Conservation (phyloP, 2,329 filamentous ascomycete species). For the Alternaria sp. region DNA sequence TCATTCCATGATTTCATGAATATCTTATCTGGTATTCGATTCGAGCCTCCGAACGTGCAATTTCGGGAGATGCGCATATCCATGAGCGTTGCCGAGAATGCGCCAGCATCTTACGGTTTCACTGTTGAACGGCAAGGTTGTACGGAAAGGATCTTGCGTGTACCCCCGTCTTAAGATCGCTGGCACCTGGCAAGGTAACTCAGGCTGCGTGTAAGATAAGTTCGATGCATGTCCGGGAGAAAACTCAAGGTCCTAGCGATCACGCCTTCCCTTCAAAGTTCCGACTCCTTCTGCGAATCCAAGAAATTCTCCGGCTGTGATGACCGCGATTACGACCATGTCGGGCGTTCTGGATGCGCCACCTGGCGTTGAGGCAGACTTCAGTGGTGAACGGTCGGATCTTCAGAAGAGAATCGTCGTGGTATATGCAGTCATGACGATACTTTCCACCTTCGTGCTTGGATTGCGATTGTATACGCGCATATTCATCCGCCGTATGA, state of each 20-base stretch:
- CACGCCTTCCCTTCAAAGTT: background rate
- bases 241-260: background rate
- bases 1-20: background rate
- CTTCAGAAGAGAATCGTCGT: constrained; percentile 18
- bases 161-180: constrained; percentile 1
- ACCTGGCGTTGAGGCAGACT: constrained; percentile 6
- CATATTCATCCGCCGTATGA: constrained; percentile 12
- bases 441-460: constrained; percentile 17
- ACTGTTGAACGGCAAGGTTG: constrained; percentile 11
- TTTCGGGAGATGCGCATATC: background rate
- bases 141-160: background rate
- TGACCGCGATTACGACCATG: constrained; percentile 5
- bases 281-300: background rate
- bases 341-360: constrained; percentile 17
- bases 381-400: constrained; percentile 16
- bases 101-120: constrained; percentile 9
- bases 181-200: constrained; percentile 4
- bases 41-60: background rate
- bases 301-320: background rate
- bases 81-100: background rate
- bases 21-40: background rate
- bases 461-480: constrained; percentile 25
- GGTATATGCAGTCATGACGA: constrained; percentile 18
- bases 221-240: constrained; percentile 1
- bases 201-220: constrained; percentile 13